Conservation (phyloP, 2,329 filamentous ascomycete species). For the Trichophyton benhamiae region DNA sequence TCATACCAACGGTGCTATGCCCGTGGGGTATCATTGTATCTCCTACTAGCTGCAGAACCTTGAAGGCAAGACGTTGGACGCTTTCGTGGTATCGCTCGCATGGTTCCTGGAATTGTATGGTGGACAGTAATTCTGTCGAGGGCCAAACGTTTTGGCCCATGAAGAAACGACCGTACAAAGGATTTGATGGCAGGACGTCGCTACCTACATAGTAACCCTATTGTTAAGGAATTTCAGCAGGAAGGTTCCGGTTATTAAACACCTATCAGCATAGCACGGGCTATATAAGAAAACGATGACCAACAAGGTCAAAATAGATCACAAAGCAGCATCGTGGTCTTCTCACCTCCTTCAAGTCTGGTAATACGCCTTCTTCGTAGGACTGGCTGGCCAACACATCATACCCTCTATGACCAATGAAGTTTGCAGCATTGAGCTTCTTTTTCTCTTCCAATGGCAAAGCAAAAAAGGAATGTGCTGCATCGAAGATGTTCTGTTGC, state of each 20-base stretch:
- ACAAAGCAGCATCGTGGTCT: neutral
- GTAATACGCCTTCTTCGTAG: conserved; percentile 4
- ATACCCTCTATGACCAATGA: conserved; percentile 3
- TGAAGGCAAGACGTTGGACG: conserved; percentile 1
- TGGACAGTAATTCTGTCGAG: neutral
- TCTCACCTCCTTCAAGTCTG: conserved; percentile 4
- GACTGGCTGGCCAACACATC: conserved; percentile 5
- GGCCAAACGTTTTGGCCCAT: neutral
- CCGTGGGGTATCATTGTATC: neutral
- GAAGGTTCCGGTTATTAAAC: neutral
- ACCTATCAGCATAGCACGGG: neutral
- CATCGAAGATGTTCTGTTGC: neutral
- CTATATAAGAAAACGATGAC: neutral
- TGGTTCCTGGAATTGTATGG: neutral
- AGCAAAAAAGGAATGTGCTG: neutral
- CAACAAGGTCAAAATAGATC: neutral
- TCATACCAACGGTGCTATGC: neutral
- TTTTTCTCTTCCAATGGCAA: conserved; percentile 2
- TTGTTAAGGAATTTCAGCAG: neutral
- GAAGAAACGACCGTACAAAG: conserved; percentile 2
- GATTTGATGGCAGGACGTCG: neutral
- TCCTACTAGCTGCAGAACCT: neutral
- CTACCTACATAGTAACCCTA: conserved; percentile 2
- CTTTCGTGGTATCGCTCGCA: neutral
- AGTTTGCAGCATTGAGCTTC: neutral